Evolutionary conservation across 176 grass and related monocot genomes (phyloP), one percentile per base, ranked within the genome.

Genomic region (Ensete ventricosum): DNA sequence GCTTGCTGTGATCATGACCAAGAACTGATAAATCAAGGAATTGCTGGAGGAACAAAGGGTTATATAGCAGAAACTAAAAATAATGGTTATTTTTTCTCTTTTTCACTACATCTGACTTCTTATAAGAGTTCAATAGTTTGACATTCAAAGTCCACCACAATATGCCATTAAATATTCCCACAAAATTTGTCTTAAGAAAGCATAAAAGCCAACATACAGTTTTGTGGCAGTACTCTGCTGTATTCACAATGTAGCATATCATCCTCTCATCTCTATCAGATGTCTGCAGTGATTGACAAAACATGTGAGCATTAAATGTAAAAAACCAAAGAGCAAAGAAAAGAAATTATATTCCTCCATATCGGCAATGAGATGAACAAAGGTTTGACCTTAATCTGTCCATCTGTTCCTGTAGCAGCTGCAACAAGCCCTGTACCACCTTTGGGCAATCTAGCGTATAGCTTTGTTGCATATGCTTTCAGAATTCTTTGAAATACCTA

Each of bases 401-500:
- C 91, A 77, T 99, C 95, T 8, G 88, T 95, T 54, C 95, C 95
- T 64, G 95, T 99, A 72, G 95, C 90, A 87, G 95, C 88, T 80
- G 95, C 95, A 85, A 98, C 90, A 79, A 99, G 85, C 51, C 90
- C 88, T 19, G 95, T 94, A 77, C 95, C 95, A 68, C 88, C 95
- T 89, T 91, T 99, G 34, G 95, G 95, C 73, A 99, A 86, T 75
- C 91, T 94, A 11, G 80, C 69, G 81, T 85, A 94, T 79, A 94
- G 78, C 80, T 88, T 99, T 67, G 81, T 73, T 14, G 88, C 95
- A 89, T 99, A 99, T 86, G 83, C 83, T 81, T 99, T 99, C 63
- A 99, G 84, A 82, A 94, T 86, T 87, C 86, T 94, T 93, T 94
- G 88, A 87, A 99, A 99, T 29, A 99, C 95, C 95, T 99, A 77